Evolutionary conservation across 345 rosid genomes (phyloP).

Genomic region (Lepidium aucheri): DNA sequence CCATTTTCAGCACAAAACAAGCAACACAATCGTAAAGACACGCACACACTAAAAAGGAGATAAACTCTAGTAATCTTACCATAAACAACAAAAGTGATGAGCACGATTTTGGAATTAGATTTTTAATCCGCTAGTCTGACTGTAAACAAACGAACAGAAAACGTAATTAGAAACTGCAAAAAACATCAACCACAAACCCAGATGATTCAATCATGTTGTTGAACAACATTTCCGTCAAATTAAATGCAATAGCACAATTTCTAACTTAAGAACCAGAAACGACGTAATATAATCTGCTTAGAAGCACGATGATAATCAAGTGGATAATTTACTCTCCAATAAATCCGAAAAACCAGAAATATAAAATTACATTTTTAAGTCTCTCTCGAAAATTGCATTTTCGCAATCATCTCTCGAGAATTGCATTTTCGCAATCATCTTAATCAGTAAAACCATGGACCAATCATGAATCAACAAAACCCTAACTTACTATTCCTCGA

Average conservation of each 20-base stretch:
- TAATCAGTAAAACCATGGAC: conserved; percentile 8
- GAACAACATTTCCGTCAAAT: not conserved
- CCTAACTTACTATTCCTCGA: conserved; percentile 23
- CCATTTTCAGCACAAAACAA: not conserved
- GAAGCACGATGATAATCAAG: not conserved
- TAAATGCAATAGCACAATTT: not conserved
- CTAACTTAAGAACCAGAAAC: not conserved
- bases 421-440: not conserved
- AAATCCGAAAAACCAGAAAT: conserved; percentile 16
- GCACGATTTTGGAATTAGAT: not conserved
- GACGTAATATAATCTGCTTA: not conserved
- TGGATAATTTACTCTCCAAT: not conserved
- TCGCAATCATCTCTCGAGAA: conserved; percentile 9
- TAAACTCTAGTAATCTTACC: not conserved
- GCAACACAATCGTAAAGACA: not conserved
- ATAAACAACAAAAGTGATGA: not conserved
- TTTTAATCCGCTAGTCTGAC: not conserved
- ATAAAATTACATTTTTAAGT: conserved; percentile 32
- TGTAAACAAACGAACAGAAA: not conserved
- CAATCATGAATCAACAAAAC: not conserved
- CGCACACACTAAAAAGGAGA: not conserved
- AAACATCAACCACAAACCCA: not conserved
- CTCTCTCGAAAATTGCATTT: conserved; percentile 22
- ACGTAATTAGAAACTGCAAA: not conserved
- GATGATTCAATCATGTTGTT: not conserved